Percentiles rank a stretch among this genome's conserved stretches.
phyloP scores from a whole-genome alignment of 2,329 filamentous ascomycete species.

The Exophiala lecanii-corni region DNA sequence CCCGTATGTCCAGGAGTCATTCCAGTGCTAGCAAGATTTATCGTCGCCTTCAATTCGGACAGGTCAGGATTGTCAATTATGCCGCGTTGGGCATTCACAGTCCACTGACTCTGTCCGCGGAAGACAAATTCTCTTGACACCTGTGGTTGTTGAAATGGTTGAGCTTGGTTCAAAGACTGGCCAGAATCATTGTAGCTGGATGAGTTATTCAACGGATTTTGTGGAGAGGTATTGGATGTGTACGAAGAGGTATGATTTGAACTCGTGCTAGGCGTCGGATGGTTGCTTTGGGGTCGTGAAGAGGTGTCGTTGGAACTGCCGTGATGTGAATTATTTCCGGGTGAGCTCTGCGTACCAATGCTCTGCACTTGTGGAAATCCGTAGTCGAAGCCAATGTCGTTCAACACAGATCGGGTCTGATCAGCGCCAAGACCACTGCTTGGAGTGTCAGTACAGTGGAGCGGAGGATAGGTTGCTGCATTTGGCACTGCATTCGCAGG shows the following conservation, averaged over 20 bases:
- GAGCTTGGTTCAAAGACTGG: background rate
- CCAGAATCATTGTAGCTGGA: conserved; percentile 9
- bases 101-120: conserved; percentile 4
- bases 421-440: background rate
- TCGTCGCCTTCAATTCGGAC: background rate
- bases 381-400: conserved; percentile 12
- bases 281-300: conserved; percentile 20
- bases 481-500: background rate
- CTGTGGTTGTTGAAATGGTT: conserved; percentile 9
- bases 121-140: background rate
- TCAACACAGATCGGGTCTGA: background rate
- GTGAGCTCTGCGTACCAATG: conserved; percentile 16
- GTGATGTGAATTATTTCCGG: conserved; percentile 11
- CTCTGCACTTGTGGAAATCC: conserved; percentile 9
- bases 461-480: conserved; percentile 2
- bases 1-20: conserved; percentile 22
- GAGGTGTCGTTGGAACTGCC: conserved; percentile 8
- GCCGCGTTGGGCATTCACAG: conserved; percentile 1
- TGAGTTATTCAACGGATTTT: conserved; percentile 12
- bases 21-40: conserved; percentile 15
- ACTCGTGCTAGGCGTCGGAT: conserved; percentile 21
- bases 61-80: background rate
- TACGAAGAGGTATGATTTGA: conserved; percentile 19
- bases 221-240: conserved; percentile 21
- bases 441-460: conserved; percentile 14